Evolutionary conservation across 2,329 filamentous ascomycete species (phyloP).

Genomic region (Aspergillus sp.): DNA sequence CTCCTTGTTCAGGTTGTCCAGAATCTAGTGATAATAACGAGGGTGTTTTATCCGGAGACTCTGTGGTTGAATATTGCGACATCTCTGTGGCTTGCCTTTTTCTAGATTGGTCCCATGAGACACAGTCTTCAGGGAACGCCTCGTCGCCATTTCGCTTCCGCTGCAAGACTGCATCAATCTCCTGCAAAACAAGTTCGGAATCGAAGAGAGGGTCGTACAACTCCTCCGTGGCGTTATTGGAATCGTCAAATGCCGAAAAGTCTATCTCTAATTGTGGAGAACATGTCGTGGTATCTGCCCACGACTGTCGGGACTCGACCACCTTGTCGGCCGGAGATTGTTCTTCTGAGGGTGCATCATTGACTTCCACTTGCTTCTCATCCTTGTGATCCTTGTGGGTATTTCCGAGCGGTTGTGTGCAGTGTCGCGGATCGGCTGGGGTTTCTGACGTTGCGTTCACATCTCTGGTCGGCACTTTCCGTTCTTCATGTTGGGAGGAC

Average conservation of each 20-base stretch:
- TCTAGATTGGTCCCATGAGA: constrained; percentile 16
- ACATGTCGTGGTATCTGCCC: background rate
- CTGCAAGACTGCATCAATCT: constrained; percentile 19
- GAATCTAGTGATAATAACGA: constrained; percentile 25
- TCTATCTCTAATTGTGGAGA: background rate
- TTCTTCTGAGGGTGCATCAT: background rate
- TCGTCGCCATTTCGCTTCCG: constrained; percentile 29
- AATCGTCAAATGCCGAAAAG: background rate
- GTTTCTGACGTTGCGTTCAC: background rate
- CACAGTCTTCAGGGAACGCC: constrained; percentile 22
- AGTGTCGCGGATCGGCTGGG: background rate
- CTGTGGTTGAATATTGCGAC: constrained; percentile 2
- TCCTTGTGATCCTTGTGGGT: background rate
- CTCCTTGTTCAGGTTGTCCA: constrained; percentile 16
- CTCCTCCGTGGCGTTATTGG: constrained; percentile 9
- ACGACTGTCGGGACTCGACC: background rate
- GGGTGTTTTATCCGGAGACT: constrained; percentile 22
- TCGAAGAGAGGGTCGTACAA: constrained; percentile 26
- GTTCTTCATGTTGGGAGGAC: constrained; percentile 15
- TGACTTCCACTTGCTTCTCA: background rate
- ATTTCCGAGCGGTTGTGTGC: background rate
- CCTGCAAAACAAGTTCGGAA: constrained; percentile 19
- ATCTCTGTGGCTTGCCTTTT: constrained; percentile 23
- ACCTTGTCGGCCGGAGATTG: background rate
- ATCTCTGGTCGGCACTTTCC: background rate